phyloP scores from a whole-genome alignment of 495 filamentous ascomycete species.

The Acidomyces sp. region DNA sequence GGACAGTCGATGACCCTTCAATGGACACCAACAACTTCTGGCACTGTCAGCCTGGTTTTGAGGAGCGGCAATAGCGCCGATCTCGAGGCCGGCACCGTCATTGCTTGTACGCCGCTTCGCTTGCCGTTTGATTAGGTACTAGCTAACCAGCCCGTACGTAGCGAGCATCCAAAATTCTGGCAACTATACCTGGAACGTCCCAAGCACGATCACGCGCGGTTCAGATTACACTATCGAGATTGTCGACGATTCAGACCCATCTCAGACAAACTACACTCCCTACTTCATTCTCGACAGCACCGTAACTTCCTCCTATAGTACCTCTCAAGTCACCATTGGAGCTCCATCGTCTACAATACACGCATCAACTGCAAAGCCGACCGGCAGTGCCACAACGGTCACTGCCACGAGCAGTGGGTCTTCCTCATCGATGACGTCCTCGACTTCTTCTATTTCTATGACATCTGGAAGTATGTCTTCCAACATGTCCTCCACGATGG shows the following conservation, averaged over 20 bases:
- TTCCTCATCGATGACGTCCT: neutral
- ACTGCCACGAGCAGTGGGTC: neutral
- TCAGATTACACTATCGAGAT: conserved; percentile 50
- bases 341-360: conserved; percentile 5
- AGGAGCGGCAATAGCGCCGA: conserved; percentile 37
- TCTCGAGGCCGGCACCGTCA: conserved; percentile 32
- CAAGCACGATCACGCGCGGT: conserved; percentile 31
- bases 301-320: conserved; percentile 29
- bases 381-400: neutral
- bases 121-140: conserved; percentile 1
- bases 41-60: conserved; percentile 42
- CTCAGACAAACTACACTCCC: conserved; percentile 45
- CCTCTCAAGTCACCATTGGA: conserved; percentile 28
- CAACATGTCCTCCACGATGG: too few species aligned
- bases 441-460: conserved; percentile 1
- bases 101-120: conserved; percentile 38
- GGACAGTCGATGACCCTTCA: conserved; percentile 39
- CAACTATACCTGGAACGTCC: conserved; percentile 43
- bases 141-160: conserved; percentile 19
- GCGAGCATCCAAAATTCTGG: conserved; percentile 45
- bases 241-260: conserved; percentile 33
- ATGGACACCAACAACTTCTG: conserved; percentile 42
- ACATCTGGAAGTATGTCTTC: too few species aligned
- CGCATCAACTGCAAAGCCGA: neutral
- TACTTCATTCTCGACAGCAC: conserved; percentile 42